phyloP scores from a whole-genome alignment of 2,329 filamentous ascomycete genomes.

The Colletotrichum destructivum region DNA sequence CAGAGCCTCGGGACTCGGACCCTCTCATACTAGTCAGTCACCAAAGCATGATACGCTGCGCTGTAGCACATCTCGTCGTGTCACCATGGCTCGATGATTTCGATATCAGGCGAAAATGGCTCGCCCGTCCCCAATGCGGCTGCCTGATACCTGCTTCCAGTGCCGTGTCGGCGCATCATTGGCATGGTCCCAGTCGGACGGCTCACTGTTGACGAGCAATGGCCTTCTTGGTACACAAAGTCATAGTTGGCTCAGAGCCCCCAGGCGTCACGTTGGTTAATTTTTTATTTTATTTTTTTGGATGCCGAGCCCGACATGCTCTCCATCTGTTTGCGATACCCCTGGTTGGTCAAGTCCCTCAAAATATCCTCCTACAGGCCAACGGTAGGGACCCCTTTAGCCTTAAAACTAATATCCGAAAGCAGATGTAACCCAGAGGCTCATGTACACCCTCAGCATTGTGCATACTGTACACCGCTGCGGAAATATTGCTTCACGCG shows the following conservation, averaged over 20 bases:
- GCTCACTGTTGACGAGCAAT: background rate
- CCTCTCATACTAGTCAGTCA: background rate
- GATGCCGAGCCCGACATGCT: constrained; percentile 30
- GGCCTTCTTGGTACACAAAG: background rate
- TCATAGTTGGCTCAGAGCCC: constrained; percentile 17
- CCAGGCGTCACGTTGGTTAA: constrained; percentile 1
- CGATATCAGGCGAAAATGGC: background rate
- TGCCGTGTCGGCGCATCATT: background rate
- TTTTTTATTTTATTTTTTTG: background rate
- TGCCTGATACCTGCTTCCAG: constrained; percentile 7
- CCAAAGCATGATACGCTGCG: background rate
- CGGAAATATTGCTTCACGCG: constrained; percentile 34
- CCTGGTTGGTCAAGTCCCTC: background rate
- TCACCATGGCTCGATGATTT: background rate
- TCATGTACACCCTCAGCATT: constrained; percentile 19
- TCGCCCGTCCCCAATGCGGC: background rate
- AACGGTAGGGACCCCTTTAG: background rate
- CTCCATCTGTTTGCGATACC: background rate
- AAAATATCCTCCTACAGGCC: background rate
- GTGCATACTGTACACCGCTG: constrained; percentile 8
- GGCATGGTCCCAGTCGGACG: background rate
- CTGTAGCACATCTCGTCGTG: constrained; percentile 1
- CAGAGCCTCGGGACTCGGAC: constrained; percentile 7
- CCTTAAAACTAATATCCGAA: constrained; percentile 12
- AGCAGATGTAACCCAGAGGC: constrained; percentile 23